These are phyloP conservation scores for Nothophytophthora sp. DNA, from an alignment of 352 stramenopile genomes.

Conservation along the genomic window DNA sequence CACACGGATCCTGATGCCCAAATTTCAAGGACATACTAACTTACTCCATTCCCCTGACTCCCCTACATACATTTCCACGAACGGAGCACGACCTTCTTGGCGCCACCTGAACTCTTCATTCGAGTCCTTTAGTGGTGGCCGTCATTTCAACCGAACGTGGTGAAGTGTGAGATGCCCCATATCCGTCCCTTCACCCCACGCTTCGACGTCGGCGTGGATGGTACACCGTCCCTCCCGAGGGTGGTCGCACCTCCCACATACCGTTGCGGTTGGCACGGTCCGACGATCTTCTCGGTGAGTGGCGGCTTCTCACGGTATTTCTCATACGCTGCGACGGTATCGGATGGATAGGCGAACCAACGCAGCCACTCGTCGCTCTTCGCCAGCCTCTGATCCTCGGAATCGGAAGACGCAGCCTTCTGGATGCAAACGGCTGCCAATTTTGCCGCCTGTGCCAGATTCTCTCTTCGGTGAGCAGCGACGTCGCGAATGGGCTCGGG, in stretches of 20 bases:
- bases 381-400: conserved; percentile 21
- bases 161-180: conserved; percentile 23
- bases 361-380: conserved; percentile 25
- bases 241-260: conserved; percentile 20
- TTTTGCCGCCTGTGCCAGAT: conserved; percentile 22
- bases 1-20: too few relatives aligned
- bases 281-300: conserved; percentile 24
- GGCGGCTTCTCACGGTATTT: conserved; percentile 16
- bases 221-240: conserved; percentile 23
- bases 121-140: conserved; percentile 2
- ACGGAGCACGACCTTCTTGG: too few relatives aligned
- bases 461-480: conserved; percentile 20
- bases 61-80: too few relatives aligned
- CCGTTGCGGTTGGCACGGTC: conserved; percentile 33
- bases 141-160: conserved; percentile 15
- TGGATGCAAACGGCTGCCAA: conserved; percentile 26
- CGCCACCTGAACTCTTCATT: conserved; percentile 6
- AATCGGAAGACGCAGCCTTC: conserved; percentile 17
- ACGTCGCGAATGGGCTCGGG: conserved; percentile 20
- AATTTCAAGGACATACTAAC: too few relatives aligned
- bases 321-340: conserved; percentile 26
- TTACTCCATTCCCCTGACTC: too few relatives aligned
- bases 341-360: conserved; percentile 38
- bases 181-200: too few relatives aligned
- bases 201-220: conserved; percentile 26